Evolutionary conservation across 768 basidiomycete species (phyloP).

Genomic region (Trametes cingulata): DNA sequence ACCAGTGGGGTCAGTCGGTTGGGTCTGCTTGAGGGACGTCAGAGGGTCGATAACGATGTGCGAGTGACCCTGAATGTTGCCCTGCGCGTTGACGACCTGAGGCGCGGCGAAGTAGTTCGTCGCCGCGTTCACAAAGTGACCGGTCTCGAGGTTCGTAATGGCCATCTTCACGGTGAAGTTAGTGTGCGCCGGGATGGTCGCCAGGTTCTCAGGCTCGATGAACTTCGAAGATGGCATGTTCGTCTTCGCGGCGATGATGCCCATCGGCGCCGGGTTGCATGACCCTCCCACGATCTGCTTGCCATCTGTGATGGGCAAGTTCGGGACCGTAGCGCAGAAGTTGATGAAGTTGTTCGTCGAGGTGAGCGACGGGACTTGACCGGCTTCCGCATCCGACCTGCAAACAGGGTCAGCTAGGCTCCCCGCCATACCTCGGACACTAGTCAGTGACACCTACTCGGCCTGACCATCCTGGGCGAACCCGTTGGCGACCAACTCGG

Average conservation of each 20-base stretch:
- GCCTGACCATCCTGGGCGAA: slow-evolving; percentile 53
- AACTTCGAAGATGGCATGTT: slow-evolving; percentile 62
- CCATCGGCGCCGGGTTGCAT: slow-evolving; percentile 66
- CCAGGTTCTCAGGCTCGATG: slow-evolving; percentile 47
- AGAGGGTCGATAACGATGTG: slow-evolving; percentile 57
- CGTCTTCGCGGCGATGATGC: slow-evolving; percentile 49
- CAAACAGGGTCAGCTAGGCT: not conserved
- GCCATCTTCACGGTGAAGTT: slow-evolving; percentile 57
- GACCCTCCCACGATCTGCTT: slow-evolving; percentile 44
- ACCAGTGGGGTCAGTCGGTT: slow-evolving; percentile 45
- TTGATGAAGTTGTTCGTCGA: slow-evolving; percentile 69
- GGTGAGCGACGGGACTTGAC: slow-evolving; percentile 52
- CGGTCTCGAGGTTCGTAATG: slow-evolving; percentile 49
- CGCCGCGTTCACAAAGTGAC: slow-evolving; percentile 58
- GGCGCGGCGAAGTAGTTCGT: slow-evolving; percentile 58
- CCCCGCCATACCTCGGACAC: not conserved
- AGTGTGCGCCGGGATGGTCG: slow-evolving; percentile 46
- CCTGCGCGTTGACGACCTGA: slow-evolving; percentile 45
- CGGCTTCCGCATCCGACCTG: slow-evolving; percentile 28
- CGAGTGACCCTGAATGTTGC: slow-evolving; percentile 51
- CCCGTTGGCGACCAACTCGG: slow-evolving; percentile 44
- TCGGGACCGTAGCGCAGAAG: slow-evolving; percentile 41
- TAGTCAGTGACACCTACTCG: not conserved
- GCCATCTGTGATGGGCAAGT: slow-evolving; percentile 48
- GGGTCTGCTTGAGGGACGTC: slow-evolving; percentile 41